Conservation (phyloP, 2,329 filamentous ascomycete genomes). For the Mycogone perniciosa region DNA sequence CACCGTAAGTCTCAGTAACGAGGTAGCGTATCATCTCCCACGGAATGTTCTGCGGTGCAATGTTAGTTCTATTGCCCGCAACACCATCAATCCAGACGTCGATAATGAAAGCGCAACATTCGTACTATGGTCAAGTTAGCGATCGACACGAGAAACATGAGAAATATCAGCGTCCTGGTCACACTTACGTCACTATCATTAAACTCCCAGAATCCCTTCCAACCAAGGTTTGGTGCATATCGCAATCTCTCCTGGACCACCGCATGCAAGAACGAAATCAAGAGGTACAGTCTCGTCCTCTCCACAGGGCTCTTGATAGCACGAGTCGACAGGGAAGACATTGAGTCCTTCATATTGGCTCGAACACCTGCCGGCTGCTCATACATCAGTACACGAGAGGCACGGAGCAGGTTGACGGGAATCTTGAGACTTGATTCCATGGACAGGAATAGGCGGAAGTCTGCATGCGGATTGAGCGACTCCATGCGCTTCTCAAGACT, state of each 20-base stretch:
- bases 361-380: conserved; percentile 95
- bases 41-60: conserved; percentile 87
- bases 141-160: neutral
- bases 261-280: conserved; percentile 91
- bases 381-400: conserved; percentile 92
- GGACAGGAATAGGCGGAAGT: conserved; percentile 92
- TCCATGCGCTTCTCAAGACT: conserved; percentile 96
- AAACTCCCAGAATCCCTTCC: conserved; percentile 99
- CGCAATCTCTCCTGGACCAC: conserved; percentile 91
- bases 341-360: conserved; percentile 97
- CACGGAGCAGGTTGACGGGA: conserved; percentile 87
- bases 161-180: neutral
- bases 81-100: conserved; percentile 87
- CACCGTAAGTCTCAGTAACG: conserved; percentile 90
- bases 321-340: conserved; percentile 72
- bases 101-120: conserved; percentile 93
- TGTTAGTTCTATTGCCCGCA: conserved; percentile 80
- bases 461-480: conserved; percentile 83
- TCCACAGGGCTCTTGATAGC: conserved; percentile 81
- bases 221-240: conserved; percentile 88
- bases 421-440: conserved; percentile 98
- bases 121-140: conserved; percentile 55
- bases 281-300: conserved; percentile 79
- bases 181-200: conserved; percentile 96
- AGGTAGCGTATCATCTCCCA: conserved; percentile 94